Evolutionary conservation across 2,329 filamentous ascomycete genomes (phyloP), one percentile per base, ranked within the genome.

Genomic region (Cladosporium sp.): DNA sequence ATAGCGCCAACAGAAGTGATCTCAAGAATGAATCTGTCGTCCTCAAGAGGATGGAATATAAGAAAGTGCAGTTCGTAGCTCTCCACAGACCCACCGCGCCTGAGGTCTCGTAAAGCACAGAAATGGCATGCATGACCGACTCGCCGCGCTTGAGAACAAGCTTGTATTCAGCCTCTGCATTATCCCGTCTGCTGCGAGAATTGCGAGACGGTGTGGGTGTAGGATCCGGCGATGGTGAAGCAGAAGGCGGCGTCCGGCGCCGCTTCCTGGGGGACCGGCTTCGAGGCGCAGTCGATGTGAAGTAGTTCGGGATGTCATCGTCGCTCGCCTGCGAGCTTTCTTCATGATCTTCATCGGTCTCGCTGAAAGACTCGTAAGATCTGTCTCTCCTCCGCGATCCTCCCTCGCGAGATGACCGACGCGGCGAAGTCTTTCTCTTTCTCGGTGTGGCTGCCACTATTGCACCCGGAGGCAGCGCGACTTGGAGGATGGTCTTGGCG

Each of bases 21-120:
- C 90, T 82, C 8, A 91, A 88, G 84, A 95, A 99, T 60, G 89
- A 91, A 67, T 97, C 93, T 24, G 96, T 74, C 7, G 95, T 85
- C 9, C 89, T 89, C 55, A 91, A 82, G 15, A 97, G 77, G 41
- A 96, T 82, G 0, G 85, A 88, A 71, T 97, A 96, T 43, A 97
- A 77, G 64, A 97, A 99, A 1, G 90, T 95, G 12, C 88, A 83
- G 66, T 97, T 97, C 32, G 90, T 89, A 7, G 86, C 80, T 68
- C 96, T 96, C 91, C 92, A 99, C 4, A 96, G 84, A 4, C 93
- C 93, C 78, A 90, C 91, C 0, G 85, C 85, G 30, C 90, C 89
- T 66, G 95, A 92, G 59, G 87, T 92, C 42, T 85, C 80, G 88
- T 93, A 97, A 17, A 97, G 73, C 65, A 95, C 87, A 6, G 85